Conservation (phyloP, 768 basidiomycete genomes). For the Ephemerocybe angulata region DNA sequence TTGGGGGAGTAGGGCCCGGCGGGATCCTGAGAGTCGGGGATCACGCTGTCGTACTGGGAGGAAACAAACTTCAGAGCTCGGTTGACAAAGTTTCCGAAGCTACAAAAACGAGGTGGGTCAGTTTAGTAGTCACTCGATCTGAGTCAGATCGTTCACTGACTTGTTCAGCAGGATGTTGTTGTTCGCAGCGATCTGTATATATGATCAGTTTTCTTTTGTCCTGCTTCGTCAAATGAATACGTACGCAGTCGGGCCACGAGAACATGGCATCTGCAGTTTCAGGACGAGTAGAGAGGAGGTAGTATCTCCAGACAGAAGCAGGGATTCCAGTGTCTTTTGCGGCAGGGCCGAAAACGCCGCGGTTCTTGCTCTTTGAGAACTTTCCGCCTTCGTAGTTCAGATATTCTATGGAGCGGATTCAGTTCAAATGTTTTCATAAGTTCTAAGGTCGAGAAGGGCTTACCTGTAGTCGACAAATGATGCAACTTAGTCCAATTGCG, state of each 20-base stretch:
- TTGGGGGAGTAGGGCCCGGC: constrained; percentile 69
- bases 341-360: constrained; percentile 94
- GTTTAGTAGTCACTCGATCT: not conserved
- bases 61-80: constrained; percentile 89
- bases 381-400: constrained; percentile 98
- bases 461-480: constrained; percentile 93
- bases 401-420: constrained; percentile 58
- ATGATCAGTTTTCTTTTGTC: constrained; percentile 7
- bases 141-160: constrained; percentile 36
- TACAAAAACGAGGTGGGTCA: constrained; percentile 22
- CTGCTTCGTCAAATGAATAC: constrained; percentile 20
- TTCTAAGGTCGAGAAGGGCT: not conserved
- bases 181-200: constrained; percentile 74
- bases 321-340: constrained; percentile 93
- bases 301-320: constrained; percentile 95
- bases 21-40: constrained; percentile 75
- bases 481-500: constrained; percentile 91
- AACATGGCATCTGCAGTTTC: constrained; percentile 95
- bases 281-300: constrained; percentile 86
- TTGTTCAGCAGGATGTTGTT: constrained; percentile 95
- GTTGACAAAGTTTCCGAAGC: constrained; percentile 98
- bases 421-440: not conserved
- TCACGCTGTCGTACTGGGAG: constrained; percentile 72
- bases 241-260: constrained; percentile 91
- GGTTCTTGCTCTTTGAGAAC: constrained; percentile 95